Conservation (phyloP, 495 filamentous ascomycete species). For the Xylaria cubensis region DNA sequence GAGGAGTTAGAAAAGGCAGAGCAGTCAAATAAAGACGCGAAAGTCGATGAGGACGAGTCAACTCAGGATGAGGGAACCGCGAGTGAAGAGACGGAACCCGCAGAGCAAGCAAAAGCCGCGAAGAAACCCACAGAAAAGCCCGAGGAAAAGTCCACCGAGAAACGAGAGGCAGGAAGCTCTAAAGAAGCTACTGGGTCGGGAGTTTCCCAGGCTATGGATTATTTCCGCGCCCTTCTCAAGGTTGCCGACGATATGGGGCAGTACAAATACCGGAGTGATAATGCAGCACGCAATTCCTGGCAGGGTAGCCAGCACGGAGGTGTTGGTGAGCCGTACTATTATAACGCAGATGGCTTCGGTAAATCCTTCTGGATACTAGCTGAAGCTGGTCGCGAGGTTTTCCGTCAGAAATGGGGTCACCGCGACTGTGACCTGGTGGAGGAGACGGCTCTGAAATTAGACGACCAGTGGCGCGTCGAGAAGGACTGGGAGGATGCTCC, state of each 20-base stretch:
- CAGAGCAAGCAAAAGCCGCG: slow-evolving; percentile 15
- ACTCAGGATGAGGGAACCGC: neutral
- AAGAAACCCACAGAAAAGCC: slow-evolving; percentile 22
- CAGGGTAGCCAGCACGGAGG: slow-evolving; percentile 58
- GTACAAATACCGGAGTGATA: slow-evolving; percentile 47
- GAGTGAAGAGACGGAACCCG: neutral
- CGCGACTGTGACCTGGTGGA: slow-evolving; percentile 36
- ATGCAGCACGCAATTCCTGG: slow-evolving; percentile 57
- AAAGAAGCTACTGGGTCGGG: slow-evolving; percentile 1
- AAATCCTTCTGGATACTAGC: slow-evolving; percentile 41
- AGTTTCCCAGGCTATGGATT: slow-evolving; percentile 38
- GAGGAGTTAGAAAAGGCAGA: slow-evolving; percentile 23
- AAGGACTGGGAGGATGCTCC: slow-evolving; percentile 39
- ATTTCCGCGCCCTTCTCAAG: slow-evolving; percentile 44
- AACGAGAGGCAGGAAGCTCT: neutral
- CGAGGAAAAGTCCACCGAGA: slow-evolving; percentile 23
- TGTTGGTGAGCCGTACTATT: slow-evolving; percentile 61
- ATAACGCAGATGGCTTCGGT: slow-evolving; percentile 56
- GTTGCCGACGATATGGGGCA: slow-evolving; percentile 48
- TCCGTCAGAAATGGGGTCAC: slow-evolving; percentile 43
- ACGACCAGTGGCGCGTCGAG: slow-evolving; percentile 44
- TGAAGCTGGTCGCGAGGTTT: slow-evolving; percentile 40
- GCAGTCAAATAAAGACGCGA: slow-evolving; percentile 9
- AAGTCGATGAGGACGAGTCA: slow-evolving; percentile 21
- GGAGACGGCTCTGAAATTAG: slow-evolving; percentile 35